These are phyloP conservation scores for Rhodotorula sp. DNA, from an alignment of 1,284 basidiomycete species.

Conservation along the genomic window DNA sequence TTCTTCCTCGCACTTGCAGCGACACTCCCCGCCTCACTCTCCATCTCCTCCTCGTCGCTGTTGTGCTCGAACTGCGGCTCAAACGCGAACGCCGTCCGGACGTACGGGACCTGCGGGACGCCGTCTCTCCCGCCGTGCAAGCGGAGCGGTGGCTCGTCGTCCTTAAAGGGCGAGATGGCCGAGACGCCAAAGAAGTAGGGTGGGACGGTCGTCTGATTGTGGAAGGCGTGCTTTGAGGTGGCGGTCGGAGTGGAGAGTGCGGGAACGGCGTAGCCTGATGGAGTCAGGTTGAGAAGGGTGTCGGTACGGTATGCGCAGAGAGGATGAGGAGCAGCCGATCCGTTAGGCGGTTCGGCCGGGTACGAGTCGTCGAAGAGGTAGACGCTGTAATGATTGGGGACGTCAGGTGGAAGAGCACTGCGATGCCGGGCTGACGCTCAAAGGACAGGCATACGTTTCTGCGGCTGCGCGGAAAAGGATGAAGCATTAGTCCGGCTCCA, in stretches of 20 bases:
- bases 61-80: not conserved
- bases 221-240: not conserved
- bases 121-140: not conserved
- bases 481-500: no score
- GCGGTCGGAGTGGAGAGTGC: not conserved
- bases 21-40: not conserved
- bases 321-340: not conserved
- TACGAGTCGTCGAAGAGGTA: conserved; percentile 28
- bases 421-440: no score
- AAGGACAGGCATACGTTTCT: not conserved
- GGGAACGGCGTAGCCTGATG: not conserved
- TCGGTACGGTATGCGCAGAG: conserved; percentile 2
- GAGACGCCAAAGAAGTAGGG: conserved; percentile 10
- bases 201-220: not conserved
- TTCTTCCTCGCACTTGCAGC: not conserved
- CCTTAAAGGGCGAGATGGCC: not conserved
- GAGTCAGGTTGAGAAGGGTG: not conserved
- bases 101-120: conserved; percentile 4
- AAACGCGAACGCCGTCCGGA: conserved; percentile 11
- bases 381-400: not conserved
- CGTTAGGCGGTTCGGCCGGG: not conserved
- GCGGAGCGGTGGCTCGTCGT: not conserved
- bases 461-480: not conserved
- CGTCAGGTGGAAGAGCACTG: not conserved
- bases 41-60: not conserved